Percentiles rank a stretch among this genome's conserved stretches.
Evolutionary conservation across 2,329 filamentous ascomycete species (phyloP).

Genomic region (Coniochaeta sp.): DNA sequence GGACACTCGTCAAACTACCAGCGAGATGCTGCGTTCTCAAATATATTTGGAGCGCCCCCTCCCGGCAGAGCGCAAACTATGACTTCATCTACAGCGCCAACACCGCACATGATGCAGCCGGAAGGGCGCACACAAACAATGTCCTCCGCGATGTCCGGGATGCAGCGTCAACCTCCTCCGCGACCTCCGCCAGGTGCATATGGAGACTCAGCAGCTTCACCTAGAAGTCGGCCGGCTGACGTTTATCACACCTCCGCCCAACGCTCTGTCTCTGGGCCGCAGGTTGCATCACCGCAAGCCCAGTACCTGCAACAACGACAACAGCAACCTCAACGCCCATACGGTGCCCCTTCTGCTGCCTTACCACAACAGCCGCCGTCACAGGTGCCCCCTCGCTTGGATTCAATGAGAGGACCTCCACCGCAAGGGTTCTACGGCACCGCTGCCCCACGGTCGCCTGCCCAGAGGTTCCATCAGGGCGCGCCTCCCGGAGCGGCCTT

Average conservation of each 20-base stretch:
- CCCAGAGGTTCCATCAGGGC: slow-evolving; percentile 54
- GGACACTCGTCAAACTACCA: slow-evolving; percentile 51
- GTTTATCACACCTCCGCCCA: slow-evolving; percentile 44
- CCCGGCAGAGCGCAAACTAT: slow-evolving; percentile 91
- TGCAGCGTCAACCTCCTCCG: slow-evolving; percentile 53
- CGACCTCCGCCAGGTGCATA: slow-evolving; percentile 31
- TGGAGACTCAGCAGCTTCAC: slow-evolving; percentile 15
- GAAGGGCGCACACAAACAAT: slow-evolving; percentile 73
- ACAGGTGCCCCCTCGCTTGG: slow-evolving; percentile 23
- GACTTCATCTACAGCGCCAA: slow-evolving; percentile 62
- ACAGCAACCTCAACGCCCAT: slow-evolving; percentile 36
- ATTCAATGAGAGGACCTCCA: slow-evolving; percentile 53
- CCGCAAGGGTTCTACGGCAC: slow-evolving; percentile 34
- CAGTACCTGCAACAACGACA: slow-evolving; percentile 42
- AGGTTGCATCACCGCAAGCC: slow-evolving; percentile 31
- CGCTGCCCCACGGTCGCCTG: slow-evolving; percentile 30
- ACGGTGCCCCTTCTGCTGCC: slow-evolving; percentile 43
- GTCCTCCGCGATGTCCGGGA: slow-evolving; percentile 46
- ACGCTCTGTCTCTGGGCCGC: slow-evolving; percentile 42
- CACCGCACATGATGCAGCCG: slow-evolving; percentile 38
- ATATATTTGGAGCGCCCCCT: slow-evolving; percentile 89
- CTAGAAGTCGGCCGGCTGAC: slow-evolving; percentile 34
- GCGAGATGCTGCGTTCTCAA: slow-evolving; percentile 90
- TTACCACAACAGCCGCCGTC: slow-evolving; percentile 31
- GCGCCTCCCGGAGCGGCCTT: slow-evolving; percentile 60